Conservation (phyloP, 257 asterid species). For the Lycium ferocissimum region DNA sequence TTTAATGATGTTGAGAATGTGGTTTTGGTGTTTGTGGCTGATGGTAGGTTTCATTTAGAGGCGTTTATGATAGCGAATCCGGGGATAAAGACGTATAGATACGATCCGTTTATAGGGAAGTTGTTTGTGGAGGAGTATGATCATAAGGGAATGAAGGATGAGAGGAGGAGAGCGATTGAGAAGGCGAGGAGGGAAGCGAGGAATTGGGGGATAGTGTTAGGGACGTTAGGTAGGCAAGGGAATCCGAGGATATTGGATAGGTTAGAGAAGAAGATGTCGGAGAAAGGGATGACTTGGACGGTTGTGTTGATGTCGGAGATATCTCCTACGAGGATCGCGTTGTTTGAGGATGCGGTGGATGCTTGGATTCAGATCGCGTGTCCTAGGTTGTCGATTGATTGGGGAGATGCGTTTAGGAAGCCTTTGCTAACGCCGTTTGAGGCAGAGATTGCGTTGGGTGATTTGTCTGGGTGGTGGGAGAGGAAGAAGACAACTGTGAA, state of each 20-base stretch:
- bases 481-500: conserved; percentile 48
- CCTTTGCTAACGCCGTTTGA: conserved; percentile 88
- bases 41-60: conserved; percentile 95
- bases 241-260: conserved; percentile 74
- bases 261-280: conserved; percentile 82
- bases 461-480: conserved; percentile 95
- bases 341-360: conserved; percentile 85
- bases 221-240: conserved; percentile 96
- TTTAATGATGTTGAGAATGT: conserved; percentile 41
- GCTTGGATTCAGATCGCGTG: conserved; percentile 98
- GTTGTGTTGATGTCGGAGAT: conserved; percentile 92
- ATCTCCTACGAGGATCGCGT: conserved; percentile 80
- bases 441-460: conserved; percentile 97
- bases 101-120: conserved; percentile 84
- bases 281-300: conserved; percentile 74
- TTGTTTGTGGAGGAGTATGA: conserved; percentile 95
- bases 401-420: conserved; percentile 94
- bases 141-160: conserved; percentile 82
- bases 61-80: conserved; percentile 99
- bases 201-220: conserved; percentile 86
- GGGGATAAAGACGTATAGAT: conserved; percentile 65
- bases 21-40: conserved; percentile 83
- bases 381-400: conserved; percentile 93
- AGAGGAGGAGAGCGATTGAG: conserved; percentile 83
- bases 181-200: conserved; percentile 62